These are phyloP conservation scores for Vicia sativa DNA, from an alignment of 306 rosid species.

Conservation along the genomic window DNA sequence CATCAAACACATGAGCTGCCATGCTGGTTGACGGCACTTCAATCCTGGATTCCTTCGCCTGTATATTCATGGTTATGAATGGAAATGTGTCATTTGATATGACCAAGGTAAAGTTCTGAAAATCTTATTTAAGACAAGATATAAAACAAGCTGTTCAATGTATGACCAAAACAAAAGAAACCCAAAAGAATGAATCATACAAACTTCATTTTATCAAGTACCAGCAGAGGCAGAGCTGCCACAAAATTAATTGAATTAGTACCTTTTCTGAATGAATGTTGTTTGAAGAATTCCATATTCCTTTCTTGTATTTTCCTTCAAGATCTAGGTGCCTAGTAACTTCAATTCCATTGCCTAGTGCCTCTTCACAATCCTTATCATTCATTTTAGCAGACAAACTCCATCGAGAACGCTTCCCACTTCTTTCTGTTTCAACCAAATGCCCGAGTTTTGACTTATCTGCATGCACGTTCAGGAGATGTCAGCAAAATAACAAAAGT, in stretches of 20 bases:
- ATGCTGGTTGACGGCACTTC: conserved; percentile 73
- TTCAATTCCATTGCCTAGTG: conserved; percentile 45
- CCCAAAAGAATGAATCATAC: conserved; percentile 23
- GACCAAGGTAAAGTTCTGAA: conserved; percentile 11
- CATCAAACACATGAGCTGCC: conserved; percentile 81
- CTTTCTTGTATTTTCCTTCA: conserved; percentile 63
- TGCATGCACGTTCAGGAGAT: conserved; percentile 27
- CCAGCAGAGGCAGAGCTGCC: conserved; percentile 6
- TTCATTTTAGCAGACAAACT: conserved; percentile 56
- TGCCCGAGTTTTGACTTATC: conserved; percentile 51
- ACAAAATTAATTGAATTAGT: conserved; percentile 31
- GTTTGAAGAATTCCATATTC: conserved; percentile 47
- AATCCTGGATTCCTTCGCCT: conserved; percentile 62
- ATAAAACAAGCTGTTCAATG: conserved; percentile 22
- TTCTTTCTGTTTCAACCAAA: conserved; percentile 54
- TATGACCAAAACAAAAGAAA: conserved; percentile 21
- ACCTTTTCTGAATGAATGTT: conserved; percentile 59
- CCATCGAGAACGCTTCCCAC: conserved; percentile 79
- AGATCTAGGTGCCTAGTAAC: conserved; percentile 44
- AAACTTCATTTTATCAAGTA: conserved; percentile 6
- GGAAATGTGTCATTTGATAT: conserved; percentile 26
- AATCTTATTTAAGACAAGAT: conserved; percentile 22
- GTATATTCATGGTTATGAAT: conserved; percentile 38
- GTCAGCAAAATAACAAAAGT: conserved; percentile 33
- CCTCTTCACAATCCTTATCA: conserved; percentile 44